Evolutionary conservation across 805 yeast species (phyloP).

Genomic region (Metschnikowia orientalis): DNA sequence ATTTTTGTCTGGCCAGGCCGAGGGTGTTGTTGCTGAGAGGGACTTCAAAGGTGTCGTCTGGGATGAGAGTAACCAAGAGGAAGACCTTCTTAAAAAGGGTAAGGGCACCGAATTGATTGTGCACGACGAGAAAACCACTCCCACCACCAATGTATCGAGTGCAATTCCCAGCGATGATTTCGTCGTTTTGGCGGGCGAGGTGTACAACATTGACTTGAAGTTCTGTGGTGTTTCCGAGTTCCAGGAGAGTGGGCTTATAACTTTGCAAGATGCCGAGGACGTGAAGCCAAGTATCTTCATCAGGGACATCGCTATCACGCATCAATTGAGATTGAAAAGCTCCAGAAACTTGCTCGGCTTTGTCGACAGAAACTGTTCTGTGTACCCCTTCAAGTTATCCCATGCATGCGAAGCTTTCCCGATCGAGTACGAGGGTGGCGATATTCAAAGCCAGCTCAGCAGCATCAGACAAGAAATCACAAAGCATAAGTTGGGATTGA

Average conservation of each 20-base stretch:
- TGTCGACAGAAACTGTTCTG: slow-evolving; percentile 72
- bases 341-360: slow-evolving; percentile 66
- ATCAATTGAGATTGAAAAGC: slow-evolving; percentile 69
- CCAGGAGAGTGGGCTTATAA: slow-evolving; percentile 59
- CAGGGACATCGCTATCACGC: slow-evolving; percentile 81
- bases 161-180: slow-evolving; percentile 78
- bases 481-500: slow-evolving; percentile 66
- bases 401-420: slow-evolving; percentile 66
- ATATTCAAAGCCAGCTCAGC: slow-evolving; percentile 39
- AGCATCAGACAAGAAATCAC: slow-evolving; percentile 50
- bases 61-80: slow-evolving; percentile 80
- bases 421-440: slow-evolving; percentile 33
- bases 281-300: slow-evolving; percentile 70
- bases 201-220: slow-evolving; percentile 75
- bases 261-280: slow-evolving; percentile 63
- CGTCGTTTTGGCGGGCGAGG: slow-evolving; percentile 74
- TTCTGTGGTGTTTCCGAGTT: slow-evolving; percentile 63
- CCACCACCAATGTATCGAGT: slow-evolving; percentile 31
- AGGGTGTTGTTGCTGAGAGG: slow-evolving; percentile 84
- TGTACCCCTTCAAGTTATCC: slow-evolving; percentile 85
- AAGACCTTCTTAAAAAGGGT: slow-evolving; percentile 41
- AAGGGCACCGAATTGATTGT: slow-evolving; percentile 15
- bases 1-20: slow-evolving; percentile 93
- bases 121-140: slow-evolving; percentile 11
- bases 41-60: slow-evolving; percentile 90